phyloP scores from a whole-genome alignment of 2,329 filamentous ascomycete genomes.

The Uncinocarpus reesii region DNA sequence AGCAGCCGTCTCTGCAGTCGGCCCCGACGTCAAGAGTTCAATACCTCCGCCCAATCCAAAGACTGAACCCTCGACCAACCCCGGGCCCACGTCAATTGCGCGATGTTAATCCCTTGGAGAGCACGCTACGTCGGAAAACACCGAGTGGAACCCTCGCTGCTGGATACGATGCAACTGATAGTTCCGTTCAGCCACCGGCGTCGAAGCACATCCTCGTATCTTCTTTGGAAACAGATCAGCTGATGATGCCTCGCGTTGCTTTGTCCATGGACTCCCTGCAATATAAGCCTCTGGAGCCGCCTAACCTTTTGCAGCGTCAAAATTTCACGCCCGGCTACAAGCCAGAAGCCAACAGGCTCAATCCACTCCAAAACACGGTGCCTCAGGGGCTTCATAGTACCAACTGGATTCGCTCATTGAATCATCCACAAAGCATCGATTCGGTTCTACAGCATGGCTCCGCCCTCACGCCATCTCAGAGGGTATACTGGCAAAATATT shows the following conservation, averaged over 20 bases:
- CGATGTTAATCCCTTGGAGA: constrained; percentile 42
- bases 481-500: constrained; percentile 36
- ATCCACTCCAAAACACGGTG: constrained; percentile 18
- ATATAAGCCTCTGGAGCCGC: constrained; percentile 22
- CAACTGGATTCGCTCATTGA: constrained; percentile 36
- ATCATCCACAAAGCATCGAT: constrained; percentile 46
- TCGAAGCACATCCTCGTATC: constrained; percentile 75
- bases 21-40: constrained; percentile 28
- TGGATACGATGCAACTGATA: constrained; percentile 79
- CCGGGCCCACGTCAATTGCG: constrained; percentile 17
- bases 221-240: constrained; percentile 37
- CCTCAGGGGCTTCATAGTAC: constrained; percentile 27
- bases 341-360: constrained; percentile 23
- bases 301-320: constrained; percentile 24
- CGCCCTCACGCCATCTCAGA: constrained; percentile 31
- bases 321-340: constrained; percentile 35
- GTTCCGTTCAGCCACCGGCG: constrained; percentile 62
- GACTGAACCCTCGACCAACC: constrained; percentile 25
- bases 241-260: constrained; percentile 26
- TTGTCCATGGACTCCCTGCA: constrained; percentile 28
- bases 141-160: constrained; percentile 87
- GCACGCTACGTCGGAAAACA: constrained; percentile 81
- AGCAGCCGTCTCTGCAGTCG: constrained; percentile 18
- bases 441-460: constrained; percentile 52
- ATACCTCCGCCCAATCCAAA: constrained; percentile 33